Conservation (phyloP, 2,329 filamentous ascomycete species). For the Alternaria angustiovoidea region DNA sequence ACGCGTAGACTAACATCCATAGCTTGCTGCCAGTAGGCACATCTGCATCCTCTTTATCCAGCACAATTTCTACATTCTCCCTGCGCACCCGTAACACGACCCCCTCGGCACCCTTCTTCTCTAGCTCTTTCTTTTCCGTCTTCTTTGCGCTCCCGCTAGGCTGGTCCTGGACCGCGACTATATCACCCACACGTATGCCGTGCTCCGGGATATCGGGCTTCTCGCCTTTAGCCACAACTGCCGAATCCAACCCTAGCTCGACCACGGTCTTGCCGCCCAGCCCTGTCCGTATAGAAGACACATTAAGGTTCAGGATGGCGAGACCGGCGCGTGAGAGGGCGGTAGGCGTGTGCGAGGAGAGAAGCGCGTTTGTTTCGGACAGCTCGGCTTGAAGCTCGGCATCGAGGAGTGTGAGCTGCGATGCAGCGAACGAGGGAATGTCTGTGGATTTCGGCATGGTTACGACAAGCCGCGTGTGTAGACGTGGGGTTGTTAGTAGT, state of each 20-base stretch:
- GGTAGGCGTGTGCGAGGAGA: conserved; percentile 72
- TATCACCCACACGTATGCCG: conserved; percentile 78
- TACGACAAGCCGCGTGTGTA: background rate
- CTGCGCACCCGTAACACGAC: conserved; percentile 73
- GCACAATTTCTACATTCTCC: conserved; percentile 68
- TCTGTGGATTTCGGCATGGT: conserved; percentile 53
- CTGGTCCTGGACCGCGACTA: conserved; percentile 79
- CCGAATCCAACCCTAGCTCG: conserved; percentile 78
- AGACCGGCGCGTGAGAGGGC: conserved; percentile 79
- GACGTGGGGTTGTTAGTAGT: background rate
- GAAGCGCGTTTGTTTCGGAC: conserved; percentile 71
- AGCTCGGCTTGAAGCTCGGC: conserved; percentile 77
- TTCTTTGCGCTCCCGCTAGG: conserved; percentile 74
- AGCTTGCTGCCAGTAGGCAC: conserved; percentile 63
- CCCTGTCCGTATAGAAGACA: conserved; percentile 82
- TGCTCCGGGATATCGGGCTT: conserved; percentile 72
- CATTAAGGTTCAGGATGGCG: conserved; percentile 77
- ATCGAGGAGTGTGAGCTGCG: conserved; percentile 75
- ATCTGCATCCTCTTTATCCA: conserved; percentile 70
- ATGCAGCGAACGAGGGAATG: conserved; percentile 72
- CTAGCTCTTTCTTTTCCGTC: conserved; percentile 74
- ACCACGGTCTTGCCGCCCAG: conserved; percentile 90
- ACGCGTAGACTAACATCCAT: conserved; percentile 64
- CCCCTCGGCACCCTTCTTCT: conserved; percentile 72
- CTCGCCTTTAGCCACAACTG: conserved; percentile 60